Conservation (phyloP, 2,329 filamentous ascomycete genomes). For the Hypoxylon sp. region DNA sequence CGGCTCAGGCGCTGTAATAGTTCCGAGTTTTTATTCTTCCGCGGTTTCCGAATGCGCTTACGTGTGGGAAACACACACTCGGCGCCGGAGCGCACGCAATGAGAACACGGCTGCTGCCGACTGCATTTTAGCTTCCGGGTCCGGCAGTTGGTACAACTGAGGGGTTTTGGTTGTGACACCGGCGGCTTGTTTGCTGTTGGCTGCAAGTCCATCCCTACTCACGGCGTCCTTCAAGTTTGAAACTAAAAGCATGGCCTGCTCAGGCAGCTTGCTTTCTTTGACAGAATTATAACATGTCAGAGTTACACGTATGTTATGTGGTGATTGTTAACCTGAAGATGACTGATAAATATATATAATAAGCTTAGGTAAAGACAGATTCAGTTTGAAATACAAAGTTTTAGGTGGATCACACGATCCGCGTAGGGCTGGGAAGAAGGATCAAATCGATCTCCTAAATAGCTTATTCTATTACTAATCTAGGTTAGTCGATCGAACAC, state of each 20-base stretch:
- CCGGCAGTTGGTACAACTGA: slow-evolving; percentile 73
- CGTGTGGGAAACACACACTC: slow-evolving; percentile 65
- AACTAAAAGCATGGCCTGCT: slow-evolving; percentile 3
- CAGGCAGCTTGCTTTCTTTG: neutral
- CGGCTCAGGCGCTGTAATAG: slow-evolving; percentile 62
- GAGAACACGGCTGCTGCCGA: slow-evolving; percentile 68
- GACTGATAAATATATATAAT: neutral
- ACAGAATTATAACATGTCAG: neutral
- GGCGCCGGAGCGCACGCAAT: slow-evolving; percentile 64
- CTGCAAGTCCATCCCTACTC: slow-evolving; percentile 19
- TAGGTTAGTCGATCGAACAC: neutral
- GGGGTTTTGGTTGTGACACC: slow-evolving; percentile 52
- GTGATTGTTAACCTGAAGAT: neutral
- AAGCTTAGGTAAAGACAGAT: slow-evolving; percentile 9
- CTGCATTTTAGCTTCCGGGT: slow-evolving; percentile 75
- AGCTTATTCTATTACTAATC: slow-evolving; percentile 1
- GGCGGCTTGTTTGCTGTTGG: slow-evolving; percentile 15
- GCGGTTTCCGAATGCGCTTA: slow-evolving; percentile 60
- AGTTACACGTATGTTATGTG: neutral
- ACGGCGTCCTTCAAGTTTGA: neutral
- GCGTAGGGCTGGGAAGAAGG: slow-evolving; percentile 17
- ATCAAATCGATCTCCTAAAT: neutral
- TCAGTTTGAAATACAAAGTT: neutral
- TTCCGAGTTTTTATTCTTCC: slow-evolving; percentile 61
- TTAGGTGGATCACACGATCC: slow-evolving; percentile 11